Percentiles rank a stretch among this genome's conserved stretches.
Conservation (phyloP, 2,329 filamentous ascomycete genomes). For the Alternaria viburni region DNA sequence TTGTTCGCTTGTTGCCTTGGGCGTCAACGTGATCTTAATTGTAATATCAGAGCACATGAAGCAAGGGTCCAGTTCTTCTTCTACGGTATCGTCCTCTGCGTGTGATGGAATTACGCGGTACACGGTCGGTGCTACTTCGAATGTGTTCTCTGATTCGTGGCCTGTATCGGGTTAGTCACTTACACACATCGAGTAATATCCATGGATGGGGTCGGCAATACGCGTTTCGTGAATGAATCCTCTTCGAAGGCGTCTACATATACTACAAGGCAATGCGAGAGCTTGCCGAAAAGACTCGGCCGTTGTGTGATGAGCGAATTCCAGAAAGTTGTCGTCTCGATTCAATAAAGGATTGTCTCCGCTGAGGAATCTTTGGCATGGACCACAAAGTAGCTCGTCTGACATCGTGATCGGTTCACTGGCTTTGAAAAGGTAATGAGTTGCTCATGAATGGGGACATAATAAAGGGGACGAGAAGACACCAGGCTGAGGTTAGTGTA, state of each 20-base stretch:
- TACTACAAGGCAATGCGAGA: background rate
- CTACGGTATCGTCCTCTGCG: too few relatives aligned
- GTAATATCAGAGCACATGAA: background rate
- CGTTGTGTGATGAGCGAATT: background rate
- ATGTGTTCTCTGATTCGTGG: background rate
- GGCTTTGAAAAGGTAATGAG: background rate
- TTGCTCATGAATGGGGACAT: background rate
- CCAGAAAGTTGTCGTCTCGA: too few relatives aligned
- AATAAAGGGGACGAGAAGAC: background rate
- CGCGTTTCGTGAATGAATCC: rapidly evolving
- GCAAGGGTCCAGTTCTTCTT: too few relatives aligned
- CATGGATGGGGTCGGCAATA: background rate
- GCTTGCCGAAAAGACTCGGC: background rate
- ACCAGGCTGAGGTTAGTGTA: background rate
- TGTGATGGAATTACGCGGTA: background rate
- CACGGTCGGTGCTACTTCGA: background rate
- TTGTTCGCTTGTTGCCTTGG: too few relatives aligned
- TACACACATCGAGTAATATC: background rate
- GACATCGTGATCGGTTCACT: background rate
- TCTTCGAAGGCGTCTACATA: background rate
- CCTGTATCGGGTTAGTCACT: background rate
- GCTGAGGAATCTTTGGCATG: background rate
- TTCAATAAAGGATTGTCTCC: background rate
- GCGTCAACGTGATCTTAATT: background rate
- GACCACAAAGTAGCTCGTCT: background rate